Evolutionary conservation across 1,284 basidiomycete species (phyloP).

Genomic region (Tilletiopsis washingtonensis): DNA sequence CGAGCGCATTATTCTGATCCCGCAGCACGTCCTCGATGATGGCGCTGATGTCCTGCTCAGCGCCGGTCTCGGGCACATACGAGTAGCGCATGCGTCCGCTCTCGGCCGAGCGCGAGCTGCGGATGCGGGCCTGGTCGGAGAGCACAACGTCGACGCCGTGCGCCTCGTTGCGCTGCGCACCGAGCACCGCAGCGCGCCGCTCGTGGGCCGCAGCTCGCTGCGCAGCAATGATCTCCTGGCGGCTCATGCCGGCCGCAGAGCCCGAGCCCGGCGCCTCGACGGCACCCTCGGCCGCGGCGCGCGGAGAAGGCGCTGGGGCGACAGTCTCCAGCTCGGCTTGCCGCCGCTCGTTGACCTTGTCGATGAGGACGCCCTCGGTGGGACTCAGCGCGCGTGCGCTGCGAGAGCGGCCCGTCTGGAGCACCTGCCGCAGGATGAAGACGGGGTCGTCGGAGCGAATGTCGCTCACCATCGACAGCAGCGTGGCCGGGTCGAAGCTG

Average conservation of each 20-base stretch:
- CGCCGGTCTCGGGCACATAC: slow-evolving; percentile 72
- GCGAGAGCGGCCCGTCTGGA: slow-evolving; percentile 7
- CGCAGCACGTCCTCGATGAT: slow-evolving; percentile 69
- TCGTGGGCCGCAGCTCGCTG: slow-evolving; percentile 75
- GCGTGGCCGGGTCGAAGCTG: slow-evolving; percentile 70
- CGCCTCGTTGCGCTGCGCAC: slow-evolving; percentile 70
- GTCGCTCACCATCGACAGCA: slow-evolving; percentile 56
- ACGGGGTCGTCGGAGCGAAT: slow-evolving; percentile 72
- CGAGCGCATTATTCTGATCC: slow-evolving; percentile 12
- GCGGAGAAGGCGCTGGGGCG: background rate
- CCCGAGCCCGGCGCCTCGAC: background rate
- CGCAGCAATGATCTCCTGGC: slow-evolving; percentile 83
- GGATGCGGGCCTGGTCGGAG: slow-evolving; percentile 72
- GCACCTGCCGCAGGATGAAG: slow-evolving; percentile 60
- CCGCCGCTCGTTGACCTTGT: slow-evolving; percentile 48
- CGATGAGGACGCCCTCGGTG: slow-evolving; percentile 33
- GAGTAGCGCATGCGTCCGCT: slow-evolving; percentile 73
- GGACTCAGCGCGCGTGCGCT: slow-evolving; percentile 19
- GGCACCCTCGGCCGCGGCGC: slow-evolving; percentile 7
- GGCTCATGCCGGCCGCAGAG: slow-evolving; percentile 51
- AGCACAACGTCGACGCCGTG: slow-evolving; percentile 79
- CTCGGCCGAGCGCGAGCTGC: slow-evolving; percentile 63
- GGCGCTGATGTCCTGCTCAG: slow-evolving; percentile 81
- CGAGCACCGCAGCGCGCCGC: slow-evolving; percentile 75
- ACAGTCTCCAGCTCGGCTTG: slow-evolving; percentile 32